Base-by-base conservation (phyloP, 164 flowering plant genomes). In the Malania oleifera region DNA sequence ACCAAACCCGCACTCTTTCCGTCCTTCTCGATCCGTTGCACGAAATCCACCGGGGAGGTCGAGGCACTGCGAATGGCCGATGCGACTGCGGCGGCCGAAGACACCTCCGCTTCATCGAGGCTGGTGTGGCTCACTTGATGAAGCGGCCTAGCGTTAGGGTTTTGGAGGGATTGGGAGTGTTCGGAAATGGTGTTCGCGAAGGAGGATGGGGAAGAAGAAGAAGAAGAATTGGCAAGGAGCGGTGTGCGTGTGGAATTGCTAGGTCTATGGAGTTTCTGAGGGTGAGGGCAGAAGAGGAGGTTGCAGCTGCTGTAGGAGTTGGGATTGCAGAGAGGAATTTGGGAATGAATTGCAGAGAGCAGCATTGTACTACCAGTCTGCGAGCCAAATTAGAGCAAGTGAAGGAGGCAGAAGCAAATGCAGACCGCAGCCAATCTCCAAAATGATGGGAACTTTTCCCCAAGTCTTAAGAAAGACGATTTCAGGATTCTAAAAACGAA, bases 31-130 rank as follows among this genome's bases (percentile, higher is more conserved):
- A 78, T 53, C 55, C 73, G 69, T 73, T 83, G 89, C 18, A 64
- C 57, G 66, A 88, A 83, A 25, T 83, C 88, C 31, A 88, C 90
- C 0, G 90, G 91, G 2, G 91, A 83, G 0, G 67, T 75, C 5
- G 96, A 81, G 17, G 75, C 81, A 49, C 47, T 71, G 27, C 84
- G 81, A 22, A 91, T 83, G 24, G 84, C 87, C 5, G 85, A 74
- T 0, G 84, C 83, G 7, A 85, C 62, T 0, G 98, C 95, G 17
- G 89, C 62, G 49, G 95, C 90, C 1, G 91, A 91, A 22, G 91
- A 10, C 1, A 77, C 77, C 2, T 31, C 73, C 27, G 58, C 29
- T 48, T 60, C 76, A 31, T 56, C 64, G 25, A 56, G 19, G 31
- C 46, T 41, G 10, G 67, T 19, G 31, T 31, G 61, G 34, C 63